Base-by-base conservation (phyloP, 371 early-diverging fungal genomes). In the Mortierella sp. region DNA sequence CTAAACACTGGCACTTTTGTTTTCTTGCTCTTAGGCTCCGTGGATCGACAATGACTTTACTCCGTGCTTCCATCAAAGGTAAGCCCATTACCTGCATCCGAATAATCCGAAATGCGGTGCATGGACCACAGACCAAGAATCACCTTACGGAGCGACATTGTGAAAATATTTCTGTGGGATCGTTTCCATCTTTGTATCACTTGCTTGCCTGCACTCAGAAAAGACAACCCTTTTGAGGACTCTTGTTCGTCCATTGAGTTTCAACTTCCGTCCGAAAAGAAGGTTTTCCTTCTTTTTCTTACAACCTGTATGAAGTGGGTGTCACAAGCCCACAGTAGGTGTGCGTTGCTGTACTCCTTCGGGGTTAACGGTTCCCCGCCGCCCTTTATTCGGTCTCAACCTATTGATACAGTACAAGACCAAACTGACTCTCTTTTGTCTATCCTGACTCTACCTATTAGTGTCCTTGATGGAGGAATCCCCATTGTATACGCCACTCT, bases 1-100 rank as follows among this genome's bases (percentile, higher is more conserved):
- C 34, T 24, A 2, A 38, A 48, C 54, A 0, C 24, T 50, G 50
- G 50, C 34, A 16, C 14, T 34, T 63, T 31, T 21, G 34, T 13
- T 11, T 24, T 60, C n/a, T 24, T 68, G n/a, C 0, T 58, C 65
- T 8, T 81, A 84, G 84, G 72, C 72, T 14, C 82, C 82, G 26
- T 86, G 86, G 86, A 38, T 79, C 14, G 82, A 76, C 73, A 73
- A 86, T 71, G 86, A 86, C 80, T 86, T 86, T 75, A 72, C 82
- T 9, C 86, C 86, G 31, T 86, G 86, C 70, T 86, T 86, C 73
- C 86, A 86, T 71, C 70, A 86, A 71, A 81, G 80, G 86, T 86
- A 86, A 54, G n/a, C 72, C 42, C 8, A 58, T 44, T 16, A 6
- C 38, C 28, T 7, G 21, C 19, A 24, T 11, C 10, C 31, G 31